Base-by-base conservation (phyloP, 192 early-diverging fungal species). In the Backusella liffmaniae region DNA sequence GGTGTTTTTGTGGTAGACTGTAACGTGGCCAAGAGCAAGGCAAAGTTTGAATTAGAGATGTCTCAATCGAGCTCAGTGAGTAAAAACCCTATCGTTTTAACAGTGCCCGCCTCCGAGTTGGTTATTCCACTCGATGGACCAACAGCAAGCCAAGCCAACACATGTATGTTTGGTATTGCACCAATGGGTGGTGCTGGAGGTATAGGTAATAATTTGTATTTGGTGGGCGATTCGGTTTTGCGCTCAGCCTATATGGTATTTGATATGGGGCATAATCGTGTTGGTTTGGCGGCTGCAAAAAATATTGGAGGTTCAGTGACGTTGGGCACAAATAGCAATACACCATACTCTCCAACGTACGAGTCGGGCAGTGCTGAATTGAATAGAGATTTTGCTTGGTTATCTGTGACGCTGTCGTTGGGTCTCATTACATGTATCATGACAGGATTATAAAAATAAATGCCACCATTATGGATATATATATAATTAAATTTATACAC, bases 231-330 rank as follows among this genome's bases (percentile, higher is more conserved):
- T 23, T 81, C 77, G 9, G 39, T 84, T 18, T 66, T 82, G 8
- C 76, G 80, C 4, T 75, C 76, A 13, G 68, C 80, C 4, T 82
- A 82, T 18, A 71, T 82, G 68, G 80, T 82, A 9, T 82, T 82
- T 78, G 80, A 82, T 68, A 75, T 82, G 73, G 80, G 76, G 5
- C 67, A 76, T 34, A 79, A 85, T 29, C 77, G 77, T 18, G 67
- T 82, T 30, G 75, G 78, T 67, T 41, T 76, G 21, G 74, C 82
- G 49, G 49, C 73, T 67, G 67, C 79, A 32, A 77, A 67, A 13
- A 59, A 72, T 26, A 36, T 70, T 2, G 76, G 76, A 37, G 76
- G 80, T n/a, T 26, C 29, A 15, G 62, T 72, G 53, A 67, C 67
- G 18, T 29, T 62, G 8, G 56, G 56, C 29, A 62, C 56, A 62